Base-by-base conservation (phyloP, 306 rosid genomes). In the Benincasa hispida region DNA sequence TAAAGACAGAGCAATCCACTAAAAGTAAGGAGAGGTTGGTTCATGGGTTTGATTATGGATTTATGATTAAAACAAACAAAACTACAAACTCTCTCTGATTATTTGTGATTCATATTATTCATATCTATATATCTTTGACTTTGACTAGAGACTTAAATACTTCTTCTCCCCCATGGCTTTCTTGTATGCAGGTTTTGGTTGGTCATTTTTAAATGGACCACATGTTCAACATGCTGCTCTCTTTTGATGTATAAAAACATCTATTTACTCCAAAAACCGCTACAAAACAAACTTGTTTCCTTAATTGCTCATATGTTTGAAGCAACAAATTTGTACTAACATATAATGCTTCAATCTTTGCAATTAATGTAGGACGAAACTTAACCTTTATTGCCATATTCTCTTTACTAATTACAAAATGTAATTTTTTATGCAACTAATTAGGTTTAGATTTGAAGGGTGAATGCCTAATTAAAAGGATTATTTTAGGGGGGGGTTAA, bases 261-360 rank as follows among this genome's bases (percentile, higher is more conserved):
- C 21, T 15, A 50, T 41, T 24, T 68, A 22, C 50, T 10, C 55
- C 75, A 24, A 41, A 69, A 69, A 24, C 56, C 51, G 42, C 75
- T 42, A 42, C 24, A 24, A 66, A 69, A 69, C 75, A 69, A 69
- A 19, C 75, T 15, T 25, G 2, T 70, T 70, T 70, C 75, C 57
- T 70, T 45, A 70, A 70, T 70, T 70, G 75, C 57, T 45, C 37
- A 56, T 45, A 45, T 7, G 35, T 47, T 70, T 67, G 74, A 67
- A 70, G 13, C 75, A 70, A 47, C 75, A 24, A 70, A 24, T 45
- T 70, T 47, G n/a, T 2, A 13, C 75, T 24, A 70, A 67, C 54
- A 67, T 21, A 41, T 22, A 21, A 67, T 21, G 74, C 11, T 39
- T 67, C 74, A 21, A 21, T 11, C 10, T 12, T 39, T 67, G 72